Base-by-base conservation (phyloP, 2,329 filamentous ascomycete genomes). In the Fusarium sp. region DNA sequence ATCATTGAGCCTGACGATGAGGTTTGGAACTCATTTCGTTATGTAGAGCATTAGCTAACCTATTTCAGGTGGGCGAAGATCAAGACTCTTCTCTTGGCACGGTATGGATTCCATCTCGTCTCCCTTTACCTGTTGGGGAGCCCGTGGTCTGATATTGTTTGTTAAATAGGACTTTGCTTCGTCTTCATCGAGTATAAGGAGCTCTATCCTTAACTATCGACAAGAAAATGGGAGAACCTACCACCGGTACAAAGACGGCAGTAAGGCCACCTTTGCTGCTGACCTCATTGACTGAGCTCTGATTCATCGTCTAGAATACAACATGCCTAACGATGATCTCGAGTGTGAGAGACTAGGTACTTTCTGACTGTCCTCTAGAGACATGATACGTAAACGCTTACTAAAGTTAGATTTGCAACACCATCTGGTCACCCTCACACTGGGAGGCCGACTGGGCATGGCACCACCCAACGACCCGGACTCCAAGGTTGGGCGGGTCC, bases 211-310 rank as follows among this genome's bases (percentile, higher is more conserved):
- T 5, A 67, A 67, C 31, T 75, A 75, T 14, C 49, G 73, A 2
- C 70, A 58, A 6, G 73, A 74, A 10, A 75, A 75, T 2, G 71
- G 73, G 2, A 62, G 73, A n/a, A 75, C 73, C 0, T 75, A 75
- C 10, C 73, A 75, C 36, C 55, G 68, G 0, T 75, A 74, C 3
- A 75, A 75, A 14, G 73, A 75, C 9, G 73, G 73, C n/a, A 75
- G 73, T 74, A 7, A 44, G 65, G 16, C 6, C 1, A 2, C 10
- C 2, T 27, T 27, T 1, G 4, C 7, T 27, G 2, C 3, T 27
- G 9, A 10, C 2, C 12, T 16, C 5, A 4, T 11, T 4, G 1
- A 36, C 17, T 12, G 6, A 6, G 17, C 22, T 6, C 35, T 51
- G 11, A 44, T 24, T 24, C 0, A 3, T 9, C 6, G 0, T 20